A percentile compares a stretch with the other conserved stretches of the same genome.
Conservation (phyloP, 768 basidiomycete genomes). For the Mycena chlorophos region DNA sequence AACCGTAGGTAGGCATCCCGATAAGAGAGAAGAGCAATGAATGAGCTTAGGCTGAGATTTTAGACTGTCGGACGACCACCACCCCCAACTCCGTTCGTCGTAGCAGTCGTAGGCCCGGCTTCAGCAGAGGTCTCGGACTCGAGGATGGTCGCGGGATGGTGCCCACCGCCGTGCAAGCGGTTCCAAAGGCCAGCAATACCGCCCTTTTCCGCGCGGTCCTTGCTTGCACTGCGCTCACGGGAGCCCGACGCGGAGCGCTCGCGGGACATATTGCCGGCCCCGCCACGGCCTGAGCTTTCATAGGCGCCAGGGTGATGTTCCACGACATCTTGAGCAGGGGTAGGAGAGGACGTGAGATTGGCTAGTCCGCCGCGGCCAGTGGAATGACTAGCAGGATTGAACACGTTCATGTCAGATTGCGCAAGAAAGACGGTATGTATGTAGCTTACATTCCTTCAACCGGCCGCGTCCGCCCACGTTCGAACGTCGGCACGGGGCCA, state of each 20-base stretch:
- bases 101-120: neutral
- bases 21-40: no score
- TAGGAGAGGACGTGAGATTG: conserved; percentile 47
- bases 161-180: conserved; percentile 1
- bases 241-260: conserved; percentile 26
- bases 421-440: neutral
- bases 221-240: conserved; percentile 1
- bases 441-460: conserved; percentile 43
- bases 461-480: conserved; percentile 27
- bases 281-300: conserved; percentile 58
- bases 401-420: conserved; percentile 31
- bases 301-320: conserved; percentile 28
- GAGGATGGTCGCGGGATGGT: conserved; percentile 7
- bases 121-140: conserved; percentile 3
- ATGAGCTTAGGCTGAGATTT: no score
- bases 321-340: conserved; percentile 39
- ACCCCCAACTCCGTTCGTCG: conserved; percentile 1
- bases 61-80: conserved; percentile 5
- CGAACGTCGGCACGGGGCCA: conserved; percentile 29
- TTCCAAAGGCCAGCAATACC: conserved; percentile 19
- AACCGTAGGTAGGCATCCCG: no score
- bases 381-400: conserved; percentile 56
- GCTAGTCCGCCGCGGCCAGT: conserved; percentile 70
- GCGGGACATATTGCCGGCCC: conserved; percentile 59
- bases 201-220: conserved; percentile 6